Evolutionary conservation across 352 stramenopile genomes (phyloP), one percentile per base, ranked within the genome.

Genomic region (Phytophthora litchii): DNA sequence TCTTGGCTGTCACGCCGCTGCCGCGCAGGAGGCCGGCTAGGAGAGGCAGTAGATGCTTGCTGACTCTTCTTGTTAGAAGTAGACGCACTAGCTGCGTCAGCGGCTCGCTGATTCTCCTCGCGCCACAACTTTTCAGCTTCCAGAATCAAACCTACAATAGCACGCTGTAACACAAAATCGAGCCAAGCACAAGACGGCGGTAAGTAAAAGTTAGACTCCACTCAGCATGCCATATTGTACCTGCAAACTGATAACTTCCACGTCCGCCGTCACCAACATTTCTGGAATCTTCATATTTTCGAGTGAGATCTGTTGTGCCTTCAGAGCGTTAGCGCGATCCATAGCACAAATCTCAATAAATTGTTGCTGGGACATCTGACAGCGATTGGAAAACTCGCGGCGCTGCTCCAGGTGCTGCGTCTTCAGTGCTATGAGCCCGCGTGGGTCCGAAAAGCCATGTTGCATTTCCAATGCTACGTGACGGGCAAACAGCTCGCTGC

Each of bases 301-400:
- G 2, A 92, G 63, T 35, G 83, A 85, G 12, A 85, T 86, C 45
- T 92, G 83, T 46, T 92, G 83, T 7, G 73, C 77, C 17, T 83
- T 78, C 3, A 92, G 57, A 11, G 80, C 71, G 25, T 72, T 80
- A n/a, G 50, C 49, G 16, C 83, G 80, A 37, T 92, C 83, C 67
- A 91, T 72, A 23, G 77, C 76, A 41, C 70, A 83, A 48, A 92
- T 88, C 25, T 90, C 81, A 37, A 92, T 83, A 57, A 91, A 92
- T 37, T 91, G 81, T 13, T 87, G 68, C 50, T 92, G 83, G 4
- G 83, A 92, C 67, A 83, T 86, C 44, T 80, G 77, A 57, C 81
- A 91, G 8, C 83, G 83, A 41, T 37, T 70, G 1, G 79, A 68
- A 35, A 92, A 92, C 44, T 92, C 83, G 8, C 73, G 73, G 9